Percentiles rank a stretch among this genome's conserved stretches.
phyloP scores from a whole-genome alignment of 1,284 basidiomycete genomes.

The Boletus sp. region DNA sequence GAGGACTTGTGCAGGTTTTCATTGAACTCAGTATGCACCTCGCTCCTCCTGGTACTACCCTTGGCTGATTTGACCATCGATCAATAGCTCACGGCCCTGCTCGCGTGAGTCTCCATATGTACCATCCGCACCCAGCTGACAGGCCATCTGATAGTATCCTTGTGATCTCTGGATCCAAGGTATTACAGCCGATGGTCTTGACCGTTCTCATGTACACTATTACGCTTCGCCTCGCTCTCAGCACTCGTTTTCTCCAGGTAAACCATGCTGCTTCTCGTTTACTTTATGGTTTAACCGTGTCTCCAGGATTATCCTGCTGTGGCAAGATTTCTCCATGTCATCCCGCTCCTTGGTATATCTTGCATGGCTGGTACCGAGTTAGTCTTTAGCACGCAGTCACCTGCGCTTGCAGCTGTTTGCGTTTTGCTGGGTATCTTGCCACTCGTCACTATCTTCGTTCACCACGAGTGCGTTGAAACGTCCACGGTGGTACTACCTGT shows the following conservation, averaged over 20 bases:
- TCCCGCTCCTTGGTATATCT: conserved; percentile 24
- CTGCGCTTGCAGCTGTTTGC: conserved; percentile 3
- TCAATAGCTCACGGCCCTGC: conserved; percentile 22
- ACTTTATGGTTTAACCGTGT: neutral
- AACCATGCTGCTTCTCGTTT: neutral
- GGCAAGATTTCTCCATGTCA: conserved; percentile 19
- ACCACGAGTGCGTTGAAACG: neutral
- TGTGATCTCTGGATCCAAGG: conserved; percentile 9
- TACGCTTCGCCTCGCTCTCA: conserved; percentile 22
- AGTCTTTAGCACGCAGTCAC: conserved; percentile 9
- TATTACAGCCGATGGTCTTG: conserved; percentile 17
- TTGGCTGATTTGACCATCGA: neutral
- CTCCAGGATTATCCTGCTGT: conserved; percentile 12
- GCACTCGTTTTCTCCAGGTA: conserved; percentile 17
- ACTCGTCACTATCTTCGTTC: conserved; percentile 4
- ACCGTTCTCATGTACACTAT: conserved; percentile 27
- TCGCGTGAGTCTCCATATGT: conserved; percentile 17
- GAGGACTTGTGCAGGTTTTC: conserved; percentile 19
- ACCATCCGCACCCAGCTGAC: neutral
- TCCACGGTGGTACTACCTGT: neutral
- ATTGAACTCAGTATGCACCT: conserved; percentile 18
- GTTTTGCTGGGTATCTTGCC: conserved; percentile 18
- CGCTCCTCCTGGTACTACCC: neutral
- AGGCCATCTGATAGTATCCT: conserved; percentile 18
- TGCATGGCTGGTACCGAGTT: conserved; percentile 22